These are phyloP conservation scores for Articulospora tetracladia DNA, from an alignment of 495 filamentous ascomycete genomes.

Conservation along the genomic window DNA sequence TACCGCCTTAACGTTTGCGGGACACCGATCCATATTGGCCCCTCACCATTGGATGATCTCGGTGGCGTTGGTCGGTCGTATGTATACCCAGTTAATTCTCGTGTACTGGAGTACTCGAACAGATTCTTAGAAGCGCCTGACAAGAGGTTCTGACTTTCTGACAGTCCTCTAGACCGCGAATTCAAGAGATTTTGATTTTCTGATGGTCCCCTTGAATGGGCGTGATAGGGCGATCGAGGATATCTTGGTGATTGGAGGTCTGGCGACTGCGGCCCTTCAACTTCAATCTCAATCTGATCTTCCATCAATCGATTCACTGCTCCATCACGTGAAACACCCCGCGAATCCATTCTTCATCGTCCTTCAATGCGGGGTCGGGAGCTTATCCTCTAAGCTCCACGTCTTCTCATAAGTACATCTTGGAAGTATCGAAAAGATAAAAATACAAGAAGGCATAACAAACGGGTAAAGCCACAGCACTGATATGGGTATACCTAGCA, in stretches of 20 bases:
- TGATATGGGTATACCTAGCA: constrained; percentile 1
- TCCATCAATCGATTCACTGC: constrained; percentile 2
- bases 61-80: neutral
- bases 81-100: constrained; percentile 1
- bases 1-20: constrained; percentile 6
- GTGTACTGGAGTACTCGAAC: constrained; percentile 6
- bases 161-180: neutral
- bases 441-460: constrained; percentile 2
- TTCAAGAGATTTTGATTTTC: constrained; percentile 9
- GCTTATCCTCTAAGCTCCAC: neutral
- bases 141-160: neutral
- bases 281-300: constrained; percentile 7
- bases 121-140: constrained; percentile 4
- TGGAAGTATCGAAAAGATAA: neutral
- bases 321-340: constrained; percentile 9
- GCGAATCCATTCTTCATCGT: constrained; percentile 2
- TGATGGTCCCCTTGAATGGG: constrained; percentile 8
- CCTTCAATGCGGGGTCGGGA: neutral
- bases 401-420: neutral
- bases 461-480: neutral
- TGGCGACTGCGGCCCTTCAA: neutral
- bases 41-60: neutral
- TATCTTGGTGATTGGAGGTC: neutral
- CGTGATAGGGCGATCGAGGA: neutral
- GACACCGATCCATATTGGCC: constrained; percentile 4